Evolutionary conservation across 2,329 filamentous ascomycete genomes (phyloP), one percentile per base, ranked within the genome.

Genomic region (Malbranchea zuffiana): DNA sequence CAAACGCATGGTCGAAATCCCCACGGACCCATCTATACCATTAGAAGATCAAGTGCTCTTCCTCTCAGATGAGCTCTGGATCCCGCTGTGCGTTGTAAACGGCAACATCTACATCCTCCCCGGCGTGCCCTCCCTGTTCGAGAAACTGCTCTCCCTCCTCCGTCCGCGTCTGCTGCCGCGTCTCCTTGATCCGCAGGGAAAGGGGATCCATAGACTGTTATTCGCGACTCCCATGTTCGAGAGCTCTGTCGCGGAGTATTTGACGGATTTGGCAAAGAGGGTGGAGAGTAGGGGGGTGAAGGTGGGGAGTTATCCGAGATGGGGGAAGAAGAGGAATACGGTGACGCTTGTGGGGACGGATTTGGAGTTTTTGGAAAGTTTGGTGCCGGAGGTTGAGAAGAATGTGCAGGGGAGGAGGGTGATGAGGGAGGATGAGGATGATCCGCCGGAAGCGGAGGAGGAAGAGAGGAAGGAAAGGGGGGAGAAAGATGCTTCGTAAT

Each of bases 61-160:
- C 55, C 75, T 82, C 1, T 68, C 71, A 6, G 80, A 92, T 2
- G 78, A 86, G 35, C 66, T 93, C 15, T 96, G 90, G 90, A 87
- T 96, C 25, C 90, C 90, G 0, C 73, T 96, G 32, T 72, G 75
- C 12, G 78, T 92, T 3, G 84, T 94, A 11, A 95, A 95, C 53
- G 83, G 83, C 34, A 98, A 98, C 53, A 66, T 96, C 3, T 84
- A 96, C 59, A 90, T 96, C 43, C 67, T 96, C 2, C 90, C 90
- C 0, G 90, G 90, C 1, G 81, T 96, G 11, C 90, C 90, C 1
- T 70, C 76, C 35, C 66, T 96, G 1, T 98, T 94, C 53, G 78
- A 88, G 60, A 69, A 68, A 35, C 68, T 96, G 44, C 66, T 96
- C 10, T 75, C 85, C 15, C 79, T 81, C 2, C 63, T 95, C 44